phyloP scores from a whole-genome alignment of 2,329 filamentous ascomycete genomes.

The Sporothrix humicola region DNA sequence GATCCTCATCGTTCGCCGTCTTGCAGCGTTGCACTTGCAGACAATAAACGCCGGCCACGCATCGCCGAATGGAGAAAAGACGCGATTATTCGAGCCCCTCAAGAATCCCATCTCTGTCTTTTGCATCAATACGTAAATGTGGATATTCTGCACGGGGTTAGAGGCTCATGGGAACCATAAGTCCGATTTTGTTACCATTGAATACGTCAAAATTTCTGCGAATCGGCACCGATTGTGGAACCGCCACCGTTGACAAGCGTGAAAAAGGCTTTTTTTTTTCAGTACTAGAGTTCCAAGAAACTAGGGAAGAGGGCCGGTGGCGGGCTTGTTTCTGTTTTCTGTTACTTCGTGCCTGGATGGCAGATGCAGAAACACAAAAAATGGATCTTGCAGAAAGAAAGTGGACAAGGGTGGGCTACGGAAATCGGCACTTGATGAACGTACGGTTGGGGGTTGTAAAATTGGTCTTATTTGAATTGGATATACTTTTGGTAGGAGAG shows the following conservation, averaged over 20 bases:
- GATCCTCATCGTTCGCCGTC: no score
- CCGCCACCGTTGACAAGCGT: neutral
- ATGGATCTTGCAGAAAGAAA: neutral
- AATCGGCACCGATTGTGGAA: conserved; percentile 25
- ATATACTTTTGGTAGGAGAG: neutral
- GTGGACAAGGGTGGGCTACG: neutral
- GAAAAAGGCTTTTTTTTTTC: neutral
- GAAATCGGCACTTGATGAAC: neutral
- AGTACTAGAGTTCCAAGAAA: neutral
- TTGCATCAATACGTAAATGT: neutral
- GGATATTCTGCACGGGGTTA: conserved; percentile 16
- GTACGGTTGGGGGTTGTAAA: no score
- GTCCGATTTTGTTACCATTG: neutral
- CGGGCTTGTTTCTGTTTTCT: neutral
- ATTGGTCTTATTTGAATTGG: neutral
- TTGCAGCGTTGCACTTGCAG: no score
- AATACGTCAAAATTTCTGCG: neutral
- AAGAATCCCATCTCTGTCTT: neutral
- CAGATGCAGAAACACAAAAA: neutral
- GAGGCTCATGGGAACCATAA: conserved; percentile 1
- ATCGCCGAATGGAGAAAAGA: no score
- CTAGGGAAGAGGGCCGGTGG: neutral
- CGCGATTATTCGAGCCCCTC: no score
- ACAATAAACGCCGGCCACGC: no score
- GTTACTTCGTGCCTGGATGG: no score